A percentile compares a stretch with the other conserved stretches of the same genome.
phyloP scores from a whole-genome alignment of 2,329 filamentous ascomycete genomes.

The Phialocephala subalpina region DNA sequence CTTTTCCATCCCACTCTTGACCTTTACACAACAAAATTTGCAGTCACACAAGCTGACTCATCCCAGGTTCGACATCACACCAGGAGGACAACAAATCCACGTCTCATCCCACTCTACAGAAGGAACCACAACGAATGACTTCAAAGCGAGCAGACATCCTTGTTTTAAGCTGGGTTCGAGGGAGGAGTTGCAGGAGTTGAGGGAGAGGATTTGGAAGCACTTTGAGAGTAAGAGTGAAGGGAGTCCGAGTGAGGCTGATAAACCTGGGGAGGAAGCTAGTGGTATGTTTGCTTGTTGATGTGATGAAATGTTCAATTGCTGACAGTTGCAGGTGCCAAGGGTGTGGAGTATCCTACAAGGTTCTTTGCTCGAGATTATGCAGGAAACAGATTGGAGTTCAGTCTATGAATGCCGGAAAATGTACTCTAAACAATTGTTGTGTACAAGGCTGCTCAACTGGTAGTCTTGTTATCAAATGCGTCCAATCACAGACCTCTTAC shows the following conservation, averaged over 20 bases:
- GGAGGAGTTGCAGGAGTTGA: slow-evolving; percentile 57
- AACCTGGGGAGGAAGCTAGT: slow-evolving; percentile 57
- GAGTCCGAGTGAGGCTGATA: slow-evolving; percentile 62
- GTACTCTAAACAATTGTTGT: too few relatives aligned
- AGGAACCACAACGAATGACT: slow-evolving; percentile 44
- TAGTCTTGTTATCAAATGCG: too few relatives aligned
- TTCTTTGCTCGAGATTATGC: slow-evolving; percentile 69
- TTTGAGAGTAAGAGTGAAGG: slow-evolving; percentile 54
- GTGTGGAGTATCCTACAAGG: slow-evolving; percentile 65
- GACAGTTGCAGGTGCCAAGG: slow-evolving; percentile 52
- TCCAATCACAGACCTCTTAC: too few relatives aligned
- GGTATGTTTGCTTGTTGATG: slow-evolving; percentile 40
- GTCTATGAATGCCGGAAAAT: slow-evolving; percentile 45
- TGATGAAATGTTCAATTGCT: slow-evolving; percentile 3
- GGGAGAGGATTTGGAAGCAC: slow-evolving; percentile 60
- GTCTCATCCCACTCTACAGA: slow-evolving; percentile 52
- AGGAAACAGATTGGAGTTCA: slow-evolving; percentile 62
- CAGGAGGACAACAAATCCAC: slow-evolving; percentile 62
- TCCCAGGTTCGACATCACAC: slow-evolving; percentile 61
- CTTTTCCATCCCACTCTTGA: neutral
- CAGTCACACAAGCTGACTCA: slow-evolving; percentile 8
- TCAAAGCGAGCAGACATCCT: slow-evolving; percentile 58
- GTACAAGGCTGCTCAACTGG: too few relatives aligned
- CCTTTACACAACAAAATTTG: neutral
- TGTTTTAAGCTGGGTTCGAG: slow-evolving; percentile 62